phyloP scores from a whole-genome alignment of 129 eudicot species.

The Escallonia herrerae region DNA sequence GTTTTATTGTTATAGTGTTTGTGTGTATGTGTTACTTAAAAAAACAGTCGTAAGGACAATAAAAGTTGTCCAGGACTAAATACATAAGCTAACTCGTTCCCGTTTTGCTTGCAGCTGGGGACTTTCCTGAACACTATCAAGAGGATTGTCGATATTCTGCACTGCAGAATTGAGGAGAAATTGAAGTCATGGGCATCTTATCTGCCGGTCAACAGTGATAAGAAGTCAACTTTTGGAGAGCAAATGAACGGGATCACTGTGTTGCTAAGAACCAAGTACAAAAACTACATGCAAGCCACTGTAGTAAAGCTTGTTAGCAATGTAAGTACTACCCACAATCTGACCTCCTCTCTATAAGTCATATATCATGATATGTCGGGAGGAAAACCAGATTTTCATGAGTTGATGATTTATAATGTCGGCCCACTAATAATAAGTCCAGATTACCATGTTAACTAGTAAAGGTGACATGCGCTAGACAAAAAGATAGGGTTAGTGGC shows the following conservation, averaged over 20 bases:
- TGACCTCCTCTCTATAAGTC: not conserved
- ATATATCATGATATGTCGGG: too few species aligned
- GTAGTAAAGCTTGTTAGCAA: constrained; percentile 71
- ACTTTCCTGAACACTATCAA: constrained; percentile 74
- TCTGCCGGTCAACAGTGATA: constrained; percentile 58
- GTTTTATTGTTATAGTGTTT: too few species aligned
- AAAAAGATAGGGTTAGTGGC: too few species aligned
- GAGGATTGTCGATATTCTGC: constrained; percentile 78
- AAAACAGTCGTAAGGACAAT: too few species aligned
- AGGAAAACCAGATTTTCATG: not conserved
- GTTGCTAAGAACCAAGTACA: constrained; percentile 76
- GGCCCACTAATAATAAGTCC: not conserved
- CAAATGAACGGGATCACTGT: constrained; percentile 84
- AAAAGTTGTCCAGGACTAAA: not conserved
- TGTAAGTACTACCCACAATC: constrained; percentile 36
- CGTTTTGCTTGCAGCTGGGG: constrained; percentile 44
- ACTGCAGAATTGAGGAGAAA: constrained; percentile 72
- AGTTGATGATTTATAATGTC: not conserved
- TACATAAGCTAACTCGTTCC: constrained; percentile 1
- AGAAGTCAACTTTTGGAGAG: constrained; percentile 76
- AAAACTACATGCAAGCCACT: constrained; percentile 81
- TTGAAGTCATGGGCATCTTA: constrained; percentile 83
- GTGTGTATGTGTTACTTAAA: too few species aligned
- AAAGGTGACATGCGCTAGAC: too few species aligned
- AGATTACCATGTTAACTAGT: not conserved